Evolutionary conservation across 169 alveolate genomes (phyloP), one percentile per base, ranked within the genome.

Genomic region (Cryptosporidium canis): DNA sequence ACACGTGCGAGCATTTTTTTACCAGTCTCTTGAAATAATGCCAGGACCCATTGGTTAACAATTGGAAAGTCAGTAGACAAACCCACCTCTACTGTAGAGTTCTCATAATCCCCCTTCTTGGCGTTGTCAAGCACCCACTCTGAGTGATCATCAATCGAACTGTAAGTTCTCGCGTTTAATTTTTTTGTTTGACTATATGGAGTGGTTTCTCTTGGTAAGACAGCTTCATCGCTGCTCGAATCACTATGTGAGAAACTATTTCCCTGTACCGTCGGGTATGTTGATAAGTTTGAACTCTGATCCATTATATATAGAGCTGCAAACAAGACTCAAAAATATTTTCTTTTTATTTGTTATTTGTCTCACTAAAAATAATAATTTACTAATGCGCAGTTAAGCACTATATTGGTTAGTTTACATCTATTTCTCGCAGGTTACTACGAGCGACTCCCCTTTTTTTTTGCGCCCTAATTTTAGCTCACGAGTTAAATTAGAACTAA

Each of bases 11-110:
- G 72, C 45, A n/a, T 77, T 11, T 56, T 8, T 63, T 39, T 77
- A 12, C 51, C 63, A 4, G 33, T 58, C 21, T 77, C 87, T 6
- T 77, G 63, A 77, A 77, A 77, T 9, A 58, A 48, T 41, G 87
- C 87, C 33, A 77, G 66, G 9, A 77, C 72, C 87, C 87, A 77
- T 45, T 77, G 87, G 33, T 77, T 77, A 2, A 77, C 87, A 37
- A 24, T 37, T 0, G 87, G 87, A 44, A 77, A 77, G 35, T 51
- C 63, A 7, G 7, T 16, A 2, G 63, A 3, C 14, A 33, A 16
- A 21, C 12, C 7, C 0, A 7, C 24, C 31, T 63, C 70, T 63
- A 63, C 29, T 18, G 43, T 27, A 63, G 43, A 18, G 7, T 7
- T 45, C 14, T 16, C 18, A 21, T 41, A 55, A 43, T 66, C 61